These are phyloP conservation scores for Talaromyces nanjingensis DNA, from an alignment of 495 filamentous ascomycete species.

Conservation along the genomic window DNA sequence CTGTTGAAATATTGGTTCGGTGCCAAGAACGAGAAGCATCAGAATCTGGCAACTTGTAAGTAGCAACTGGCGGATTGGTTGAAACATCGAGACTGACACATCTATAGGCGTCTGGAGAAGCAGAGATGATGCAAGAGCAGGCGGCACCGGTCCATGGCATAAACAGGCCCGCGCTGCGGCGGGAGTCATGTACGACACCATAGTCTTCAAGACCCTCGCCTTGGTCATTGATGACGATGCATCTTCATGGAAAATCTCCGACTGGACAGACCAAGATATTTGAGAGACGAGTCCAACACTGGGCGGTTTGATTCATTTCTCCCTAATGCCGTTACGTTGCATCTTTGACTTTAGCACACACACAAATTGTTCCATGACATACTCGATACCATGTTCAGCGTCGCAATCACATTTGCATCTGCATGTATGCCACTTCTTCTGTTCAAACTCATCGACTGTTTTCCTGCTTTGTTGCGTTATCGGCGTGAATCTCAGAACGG, in stretches of 20 bases:
- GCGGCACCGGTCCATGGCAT: conserved; percentile 55
- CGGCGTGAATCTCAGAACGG: neutral
- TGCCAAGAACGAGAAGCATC: conserved; percentile 50
- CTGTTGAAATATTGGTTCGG: conserved; percentile 90
- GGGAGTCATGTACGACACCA: conserved; percentile 42
- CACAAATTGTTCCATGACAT: neutral
- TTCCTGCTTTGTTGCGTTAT: neutral
- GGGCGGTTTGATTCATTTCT: neutral
- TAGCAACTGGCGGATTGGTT: conserved; percentile 1
- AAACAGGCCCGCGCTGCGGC: conserved; percentile 31
- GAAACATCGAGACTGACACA: neutral
- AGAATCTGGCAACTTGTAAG: conserved; percentile 69
- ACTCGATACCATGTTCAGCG: neutral
- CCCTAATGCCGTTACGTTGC: neutral
- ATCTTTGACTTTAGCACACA: neutral
- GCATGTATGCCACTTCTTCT: neutral
- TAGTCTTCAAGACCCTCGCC: conserved; percentile 52
- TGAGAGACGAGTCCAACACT: neutral
- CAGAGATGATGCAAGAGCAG: conserved; percentile 60
- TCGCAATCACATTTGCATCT: neutral
- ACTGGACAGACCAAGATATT: conserved; percentile 39
- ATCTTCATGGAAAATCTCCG: conserved; percentile 48
- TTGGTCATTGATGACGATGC: conserved; percentile 52
- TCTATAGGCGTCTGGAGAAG: conserved; percentile 57
- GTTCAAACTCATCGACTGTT: neutral